These are phyloP conservation scores for Effrenium voratum DNA, from an alignment of 73 alveolate species.

Conservation along the genomic window DNA sequence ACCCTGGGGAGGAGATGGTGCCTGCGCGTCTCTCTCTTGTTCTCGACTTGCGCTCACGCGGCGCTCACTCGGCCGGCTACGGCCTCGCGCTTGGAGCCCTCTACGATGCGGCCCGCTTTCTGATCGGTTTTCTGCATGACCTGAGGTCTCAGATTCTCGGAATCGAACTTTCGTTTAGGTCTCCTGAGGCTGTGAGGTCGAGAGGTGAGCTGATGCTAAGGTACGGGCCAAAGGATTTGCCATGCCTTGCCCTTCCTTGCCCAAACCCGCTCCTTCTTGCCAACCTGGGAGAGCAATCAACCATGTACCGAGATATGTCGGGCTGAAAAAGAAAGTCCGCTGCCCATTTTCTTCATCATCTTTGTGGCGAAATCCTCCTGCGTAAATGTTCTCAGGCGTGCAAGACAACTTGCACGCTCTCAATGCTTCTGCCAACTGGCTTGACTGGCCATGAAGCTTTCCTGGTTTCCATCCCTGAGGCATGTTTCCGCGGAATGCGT, in stretches of 20 bases:
- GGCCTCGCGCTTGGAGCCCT: constrained; percentile 85
- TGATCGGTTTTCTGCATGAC: constrained; percentile 88
- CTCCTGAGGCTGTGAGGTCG: not conserved
- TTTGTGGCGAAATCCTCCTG: constrained; percentile 91
- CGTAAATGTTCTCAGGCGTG: too few relatives aligned
- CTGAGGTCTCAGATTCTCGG: not conserved
- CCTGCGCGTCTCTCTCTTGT: not conserved
- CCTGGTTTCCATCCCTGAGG: too few relatives aligned
- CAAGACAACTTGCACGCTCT: too few relatives aligned
- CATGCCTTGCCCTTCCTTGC: constrained; percentile 91
- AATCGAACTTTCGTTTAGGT: not conserved
- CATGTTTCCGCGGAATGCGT: too few relatives aligned
- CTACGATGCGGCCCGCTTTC: constrained; percentile 62
- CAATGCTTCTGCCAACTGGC: too few relatives aligned
- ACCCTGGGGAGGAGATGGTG: constrained; percentile 40
- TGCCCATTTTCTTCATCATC: constrained; percentile 92
- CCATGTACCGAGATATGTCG: not conserved
- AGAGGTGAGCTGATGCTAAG: too few relatives aligned
- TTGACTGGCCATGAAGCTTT: too few relatives aligned
- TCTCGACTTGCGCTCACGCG: not conserved
- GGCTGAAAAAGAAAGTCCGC: not conserved
- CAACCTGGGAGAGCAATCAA: not conserved
- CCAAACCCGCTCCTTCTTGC: constrained; percentile 86
- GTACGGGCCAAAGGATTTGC: constrained; percentile 41
- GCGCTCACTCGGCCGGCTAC: not conserved